Percentiles rank a stretch among this genome's conserved stretches.
Evolutionary conservation across 345 rosid genomes (phyloP).

Genomic region (Balakata baccata): DNA sequence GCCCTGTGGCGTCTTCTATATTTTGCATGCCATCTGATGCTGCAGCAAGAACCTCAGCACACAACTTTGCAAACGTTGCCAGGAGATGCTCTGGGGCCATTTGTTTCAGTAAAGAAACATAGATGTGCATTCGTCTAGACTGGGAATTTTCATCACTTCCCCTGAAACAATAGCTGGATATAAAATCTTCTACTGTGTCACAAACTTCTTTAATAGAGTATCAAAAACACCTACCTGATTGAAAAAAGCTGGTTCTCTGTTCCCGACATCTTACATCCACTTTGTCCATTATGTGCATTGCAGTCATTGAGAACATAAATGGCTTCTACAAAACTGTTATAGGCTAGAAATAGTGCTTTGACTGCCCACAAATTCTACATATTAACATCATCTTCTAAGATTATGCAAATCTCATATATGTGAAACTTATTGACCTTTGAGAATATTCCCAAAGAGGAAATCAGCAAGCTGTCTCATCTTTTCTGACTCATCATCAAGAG

Average conservation of each 20-base stretch:
- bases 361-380: slow-evolving; percentile 38
- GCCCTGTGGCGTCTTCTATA: slow-evolving; percentile 65
- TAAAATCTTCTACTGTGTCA: slow-evolving; percentile 10
- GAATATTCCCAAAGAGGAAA: slow-evolving; percentile 79
- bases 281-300: slow-evolving; percentile 53
- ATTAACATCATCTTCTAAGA: slow-evolving; percentile 9
- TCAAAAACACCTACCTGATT: slow-evolving; percentile 47
- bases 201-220: slow-evolving; percentile 3
- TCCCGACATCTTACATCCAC: slow-evolving; percentile 48
- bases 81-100: slow-evolving; percentile 96
- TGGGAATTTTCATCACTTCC: slow-evolving; percentile 70
- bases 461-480: slow-evolving; percentile 86
- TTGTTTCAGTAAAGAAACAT: slow-evolving; percentile 74
- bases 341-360: slow-evolving; percentile 93
- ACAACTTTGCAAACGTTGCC: slow-evolving; percentile 93
- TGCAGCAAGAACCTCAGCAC: slow-evolving; percentile 91
- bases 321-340: slow-evolving; percentile 96
- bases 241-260: slow-evolving; percentile 57
- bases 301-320: slow-evolving; percentile 83
- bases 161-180: slow-evolving; percentile 39
- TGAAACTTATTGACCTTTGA: slow-evolving; percentile 56
- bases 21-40: slow-evolving; percentile 88
- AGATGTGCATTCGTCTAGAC: slow-evolving; percentile 84
- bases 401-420: slow-evolving; percentile 2
- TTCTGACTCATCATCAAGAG: slow-evolving; percentile 90